A percentile compares a stretch with the other conserved stretches of the same genome.
These are phyloP conservation scores for Bremia lactucae DNA, from an alignment of 352 stramenopile genomes.

Conservation along the genomic window DNA sequence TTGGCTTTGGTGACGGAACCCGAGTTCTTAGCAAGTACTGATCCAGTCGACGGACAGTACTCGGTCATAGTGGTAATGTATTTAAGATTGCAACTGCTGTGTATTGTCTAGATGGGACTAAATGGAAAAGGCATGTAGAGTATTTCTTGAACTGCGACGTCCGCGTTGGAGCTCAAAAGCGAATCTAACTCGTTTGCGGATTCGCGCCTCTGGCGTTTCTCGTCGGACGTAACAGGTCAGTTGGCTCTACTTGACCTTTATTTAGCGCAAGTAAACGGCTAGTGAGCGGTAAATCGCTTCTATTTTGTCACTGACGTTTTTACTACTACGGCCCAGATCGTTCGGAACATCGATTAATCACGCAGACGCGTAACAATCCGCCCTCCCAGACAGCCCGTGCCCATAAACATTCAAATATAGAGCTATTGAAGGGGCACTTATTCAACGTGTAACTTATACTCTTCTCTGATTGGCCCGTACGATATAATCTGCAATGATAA, in stretches of 20 bases:
- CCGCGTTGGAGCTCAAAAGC: slow-evolving; percentile 8
- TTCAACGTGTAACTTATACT: no score
- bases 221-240: slow-evolving; percentile 19
- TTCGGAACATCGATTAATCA: no score
- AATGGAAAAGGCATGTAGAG: slow-evolving; percentile 11
- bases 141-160: neutral
- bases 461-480: no score
- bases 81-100: slow-evolving; percentile 2
- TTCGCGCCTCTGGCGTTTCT: slow-evolving; percentile 6
- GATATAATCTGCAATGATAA: no score
- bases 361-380: no score
- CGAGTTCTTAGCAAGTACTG: slow-evolving; percentile 4
- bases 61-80: slow-evolving; percentile 15
- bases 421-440: no score
- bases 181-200: slow-evolving; percentile 17
- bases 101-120: neutral
- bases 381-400: no score
- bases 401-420: no score
- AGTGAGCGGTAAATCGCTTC: slow-evolving; percentile 10
- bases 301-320: slow-evolving; percentile 28
- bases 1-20: slow-evolving; percentile 13
- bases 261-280: slow-evolving; percentile 17
- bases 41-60: slow-evolving; percentile 6
- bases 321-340: neutral
- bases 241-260: slow-evolving; percentile 8